Base-by-base conservation (phyloP, 257 asterid genomes). In the Nicotiana attenuata region DNA sequence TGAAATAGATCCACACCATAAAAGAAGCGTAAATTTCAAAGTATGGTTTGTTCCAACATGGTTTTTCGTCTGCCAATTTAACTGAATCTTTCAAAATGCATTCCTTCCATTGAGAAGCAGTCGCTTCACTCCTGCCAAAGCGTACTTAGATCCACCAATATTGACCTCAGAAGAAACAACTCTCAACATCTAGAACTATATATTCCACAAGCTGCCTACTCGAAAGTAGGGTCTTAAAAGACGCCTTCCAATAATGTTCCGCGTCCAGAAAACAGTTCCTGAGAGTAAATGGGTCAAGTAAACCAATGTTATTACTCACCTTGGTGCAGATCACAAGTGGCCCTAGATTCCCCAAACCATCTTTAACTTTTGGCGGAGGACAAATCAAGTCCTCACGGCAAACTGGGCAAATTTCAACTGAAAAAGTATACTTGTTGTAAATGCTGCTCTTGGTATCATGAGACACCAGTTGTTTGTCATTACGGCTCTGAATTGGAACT, bases 131-230 rank as follows among this genome's bases (percentile, higher is more conserved):
- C n/a, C n/a, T n/a, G n/a, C n/a, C n/a, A n/a, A n/a, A n/a, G n/a
- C n/a, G n/a, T n/a, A n/a, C n/a, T n/a, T n/a, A n/a, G n/a, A n/a
- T n/a, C n/a, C n/a, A n/a, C n/a, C n/a, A n/a, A n/a, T n/a, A n/a
- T n/a, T n/a, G n/a, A n/a, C n/a, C n/a, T n/a, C n/a, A n/a, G n/a
- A n/a, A n/a, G 88, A 82, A 75, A 83, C 77, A 45, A n/a, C 78
- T 45, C 84, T 89, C 93, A 28, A 91, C 57, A 29, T 86, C 78
- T 14, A 71, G 78, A 71, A 71, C 78, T 22, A 71, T 71, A 83
- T 89, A 91, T 61, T 91, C 93, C 81, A 91, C 85, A 28, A 91
- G 91, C 83, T 87, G 91, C 73, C 85, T 83, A 64, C 92, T 87
- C 5, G 93, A 83, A 87, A 88, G 56, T 47, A 88, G 68, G 41